phyloP scores from a whole-genome alignment of 1,284 basidiomycete species.

The Sphagnurus paluster region DNA sequence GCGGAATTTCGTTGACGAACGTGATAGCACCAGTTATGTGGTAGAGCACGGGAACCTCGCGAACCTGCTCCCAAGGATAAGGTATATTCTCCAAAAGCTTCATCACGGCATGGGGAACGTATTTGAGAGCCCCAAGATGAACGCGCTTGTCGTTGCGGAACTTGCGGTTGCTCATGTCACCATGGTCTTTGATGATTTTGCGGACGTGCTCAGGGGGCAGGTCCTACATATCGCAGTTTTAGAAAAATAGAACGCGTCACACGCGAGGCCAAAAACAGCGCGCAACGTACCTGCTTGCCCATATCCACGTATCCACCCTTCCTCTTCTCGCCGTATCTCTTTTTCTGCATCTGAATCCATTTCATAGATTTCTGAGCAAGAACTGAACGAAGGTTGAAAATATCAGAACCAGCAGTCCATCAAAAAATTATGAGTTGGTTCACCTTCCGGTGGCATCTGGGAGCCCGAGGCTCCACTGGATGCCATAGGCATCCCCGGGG shows the following conservation, averaged over 20 bases:
- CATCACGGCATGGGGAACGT: constrained; percentile 99
- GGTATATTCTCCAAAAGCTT: constrained; percentile 99
- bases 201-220: constrained; percentile 92
- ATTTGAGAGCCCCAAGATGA: constrained; percentile 96
- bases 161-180: constrained; percentile 95
- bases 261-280: constrained; percentile 11
- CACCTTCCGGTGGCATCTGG: constrained; percentile 70
- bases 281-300: constrained; percentile 79
- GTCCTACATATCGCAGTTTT: constrained; percentile 49
- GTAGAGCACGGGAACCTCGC: constrained; percentile 95
- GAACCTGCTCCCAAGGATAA: constrained; percentile 99
- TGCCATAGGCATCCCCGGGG: constrained; percentile 61
- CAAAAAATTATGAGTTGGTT: constrained; percentile 12
- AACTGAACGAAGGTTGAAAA: constrained; percentile 30
- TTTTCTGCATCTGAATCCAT: constrained; percentile 92
- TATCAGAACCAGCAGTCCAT: constrained; percentile 14
- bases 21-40: constrained; percentile 99
- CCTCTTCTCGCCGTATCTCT: constrained; percentile 86
- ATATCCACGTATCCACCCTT: constrained; percentile 90
- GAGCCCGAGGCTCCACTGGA: constrained; percentile 52
- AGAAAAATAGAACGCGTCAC: constrained; percentile 21
- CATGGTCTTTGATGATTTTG: constrained; percentile 98
- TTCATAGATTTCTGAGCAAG: constrained; percentile 87
- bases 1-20: constrained; percentile 98
- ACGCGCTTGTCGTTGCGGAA: constrained; percentile 99